Conservation (phyloP, 148 eudicot species). For the Limonium bicolor region DNA sequence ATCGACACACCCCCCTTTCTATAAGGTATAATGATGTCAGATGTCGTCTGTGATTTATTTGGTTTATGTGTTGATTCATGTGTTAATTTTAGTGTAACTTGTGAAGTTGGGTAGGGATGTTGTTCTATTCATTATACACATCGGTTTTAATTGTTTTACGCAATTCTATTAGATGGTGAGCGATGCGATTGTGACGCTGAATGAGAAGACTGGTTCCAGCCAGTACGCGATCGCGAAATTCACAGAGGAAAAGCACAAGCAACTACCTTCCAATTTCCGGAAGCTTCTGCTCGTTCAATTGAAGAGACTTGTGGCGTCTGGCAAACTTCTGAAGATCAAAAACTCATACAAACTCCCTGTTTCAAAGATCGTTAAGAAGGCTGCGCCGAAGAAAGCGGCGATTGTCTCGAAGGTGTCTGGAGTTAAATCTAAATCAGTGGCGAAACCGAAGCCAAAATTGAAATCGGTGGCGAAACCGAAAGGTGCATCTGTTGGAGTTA, state of each 20-base stretch:
- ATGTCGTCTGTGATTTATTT: background rate
- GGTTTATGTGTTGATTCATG: background rate
- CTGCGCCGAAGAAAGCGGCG: background rate
- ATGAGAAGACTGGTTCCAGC: slow-evolving; percentile 7
- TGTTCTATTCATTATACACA: background rate
- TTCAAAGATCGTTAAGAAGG: background rate
- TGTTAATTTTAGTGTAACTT: background rate
- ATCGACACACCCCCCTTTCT: slow-evolving; percentile 17
- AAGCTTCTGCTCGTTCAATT: slow-evolving; percentile 3
- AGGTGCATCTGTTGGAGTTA: too few species aligned
- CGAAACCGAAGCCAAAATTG: background rate
- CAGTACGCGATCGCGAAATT: slow-evolving; percentile 8
- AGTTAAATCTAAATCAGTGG: background rate
- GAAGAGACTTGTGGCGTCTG: background rate
- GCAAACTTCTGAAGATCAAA: slow-evolving; percentile 1
- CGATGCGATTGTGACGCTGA: slow-evolving; percentile 16
- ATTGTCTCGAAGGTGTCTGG: background rate
- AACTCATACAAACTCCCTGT: slow-evolving; percentile 4
- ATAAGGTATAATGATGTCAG: slow-evolving; percentile 7
- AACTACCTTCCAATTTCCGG: slow-evolving; percentile 3
- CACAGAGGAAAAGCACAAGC: slow-evolving; percentile 2
- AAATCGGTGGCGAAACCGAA: slow-evolving; percentile 1
- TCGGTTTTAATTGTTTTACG: background rate
- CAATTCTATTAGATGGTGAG: slow-evolving; percentile 24
- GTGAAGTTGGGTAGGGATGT: background rate